Conservation (phyloP, 495 filamentous ascomycete genomes). For the Penicillium bovifimosum region DNA sequence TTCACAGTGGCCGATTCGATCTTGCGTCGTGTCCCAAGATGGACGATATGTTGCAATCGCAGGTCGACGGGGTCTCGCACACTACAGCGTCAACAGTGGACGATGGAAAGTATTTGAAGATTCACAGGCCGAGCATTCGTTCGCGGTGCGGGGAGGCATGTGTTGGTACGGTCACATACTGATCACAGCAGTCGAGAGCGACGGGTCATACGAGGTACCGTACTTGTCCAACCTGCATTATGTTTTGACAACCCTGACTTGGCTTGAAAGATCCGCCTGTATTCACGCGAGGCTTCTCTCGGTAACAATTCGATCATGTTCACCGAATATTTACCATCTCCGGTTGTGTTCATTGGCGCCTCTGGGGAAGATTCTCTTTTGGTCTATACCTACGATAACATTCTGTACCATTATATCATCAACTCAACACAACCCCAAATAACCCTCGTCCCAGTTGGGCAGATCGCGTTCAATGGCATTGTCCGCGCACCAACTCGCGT, state of each 20-base stretch:
- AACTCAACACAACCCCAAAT: conserved; percentile 61
- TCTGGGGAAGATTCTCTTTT: conserved; percentile 92
- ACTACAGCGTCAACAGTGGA: conserved; percentile 91
- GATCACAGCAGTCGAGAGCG: conserved; percentile 86
- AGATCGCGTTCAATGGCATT: conserved; percentile 95
- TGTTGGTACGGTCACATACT: conserved; percentile 97
- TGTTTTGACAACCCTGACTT: background rate
- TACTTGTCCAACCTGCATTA: background rate
- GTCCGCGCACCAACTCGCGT: conserved; percentile 90
- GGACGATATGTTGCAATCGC: conserved; percentile 93
- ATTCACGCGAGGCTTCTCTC: conserved; percentile 80
- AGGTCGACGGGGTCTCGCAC: conserved; percentile 84
- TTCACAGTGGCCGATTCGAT: conserved; percentile 88
- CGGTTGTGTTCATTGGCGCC: conserved; percentile 77
- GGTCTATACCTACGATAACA: conserved; percentile 95
- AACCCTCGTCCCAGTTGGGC: conserved; percentile 84
- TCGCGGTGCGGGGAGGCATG: conserved; percentile 91
- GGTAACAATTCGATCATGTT: conserved; percentile 66
- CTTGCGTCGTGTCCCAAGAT: conserved; percentile 79
- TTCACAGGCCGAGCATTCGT: conserved; percentile 74
- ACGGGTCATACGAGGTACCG: conserved; percentile 69
- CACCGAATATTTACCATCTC: conserved; percentile 69
- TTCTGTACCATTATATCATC: conserved; percentile 91
- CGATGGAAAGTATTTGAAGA: conserved; percentile 94
- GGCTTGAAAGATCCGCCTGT: conserved; percentile 65